Evolutionary conservation across 2,329 filamentous ascomycete species (phyloP).

Genomic region (Rhytidhysteron rufulum): DNA sequence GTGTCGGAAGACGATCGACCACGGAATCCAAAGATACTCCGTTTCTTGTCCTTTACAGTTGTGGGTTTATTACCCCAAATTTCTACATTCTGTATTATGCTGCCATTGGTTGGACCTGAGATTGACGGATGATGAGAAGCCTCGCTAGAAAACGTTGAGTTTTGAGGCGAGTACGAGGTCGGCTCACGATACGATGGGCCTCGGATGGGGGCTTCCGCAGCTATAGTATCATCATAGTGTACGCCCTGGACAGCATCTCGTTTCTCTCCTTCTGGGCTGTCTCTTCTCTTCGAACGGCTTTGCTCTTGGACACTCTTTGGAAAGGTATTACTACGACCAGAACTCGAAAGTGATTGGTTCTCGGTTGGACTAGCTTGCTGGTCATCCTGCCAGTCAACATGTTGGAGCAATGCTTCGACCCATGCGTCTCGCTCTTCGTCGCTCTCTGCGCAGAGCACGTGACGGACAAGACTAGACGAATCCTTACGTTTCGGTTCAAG

Average conservation of each 20-base stretch:
- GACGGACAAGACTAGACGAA: constrained; percentile 78
- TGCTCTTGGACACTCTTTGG: constrained; percentile 41
- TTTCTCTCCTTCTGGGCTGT: constrained; percentile 37
- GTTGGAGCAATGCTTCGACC: constrained; percentile 85
- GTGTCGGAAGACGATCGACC: constrained; percentile 69
- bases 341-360: constrained; percentile 42
- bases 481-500: constrained; percentile 97
- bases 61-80: constrained; percentile 77
- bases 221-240: constrained; percentile 55
- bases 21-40: constrained; percentile 62
- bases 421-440: constrained; percentile 88
- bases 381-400: constrained; percentile 69
- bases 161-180: constrained; percentile 27
- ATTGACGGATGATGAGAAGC: constrained; percentile 51
- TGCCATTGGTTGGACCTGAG: constrained; percentile 79
- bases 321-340: constrained; percentile 12
- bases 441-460: constrained; percentile 93
- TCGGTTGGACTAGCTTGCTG: constrained; percentile 23
- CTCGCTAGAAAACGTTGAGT: constrained; percentile 31
- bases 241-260: constrained; percentile 42
- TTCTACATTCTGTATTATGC: constrained; percentile 77
- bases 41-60: constrained; percentile 77
- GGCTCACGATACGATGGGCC: constrained; percentile 36
- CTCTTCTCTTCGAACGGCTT: constrained; percentile 29
- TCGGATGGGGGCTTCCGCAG: constrained; percentile 55